Evolutionary conservation across 768 basidiomycete genomes (phyloP).

Genomic region (Cystobasidium ongulense): DNA sequence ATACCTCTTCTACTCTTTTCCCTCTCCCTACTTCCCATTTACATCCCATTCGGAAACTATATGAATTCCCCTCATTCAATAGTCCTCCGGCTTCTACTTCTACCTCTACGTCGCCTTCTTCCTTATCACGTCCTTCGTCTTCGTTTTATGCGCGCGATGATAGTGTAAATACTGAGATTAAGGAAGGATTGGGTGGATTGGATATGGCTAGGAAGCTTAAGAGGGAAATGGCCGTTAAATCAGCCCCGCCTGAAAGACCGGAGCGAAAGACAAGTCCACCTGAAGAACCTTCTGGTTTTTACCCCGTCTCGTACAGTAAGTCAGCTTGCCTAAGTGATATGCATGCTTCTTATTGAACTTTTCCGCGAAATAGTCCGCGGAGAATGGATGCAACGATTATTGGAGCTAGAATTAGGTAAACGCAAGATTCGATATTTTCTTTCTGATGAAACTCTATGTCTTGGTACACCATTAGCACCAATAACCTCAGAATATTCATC

Average conservation of each 20-base stretch:
- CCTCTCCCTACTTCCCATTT: background rate
- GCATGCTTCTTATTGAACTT: background rate
- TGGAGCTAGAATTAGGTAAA: slow-evolving; percentile 1
- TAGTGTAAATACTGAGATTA: background rate
- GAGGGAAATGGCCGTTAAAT: background rate
- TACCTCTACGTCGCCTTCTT: background rate
- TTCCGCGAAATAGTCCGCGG: slow-evolving; percentile 15
- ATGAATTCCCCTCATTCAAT: background rate
- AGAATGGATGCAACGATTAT: slow-evolving; percentile 14
- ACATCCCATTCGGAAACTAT: background rate
- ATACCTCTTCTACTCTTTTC: background rate
- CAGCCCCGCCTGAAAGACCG: background rate
- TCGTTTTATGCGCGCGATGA: background rate
- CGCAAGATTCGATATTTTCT: slow-evolving; percentile 21
- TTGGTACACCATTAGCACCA: slow-evolving; percentile 11
- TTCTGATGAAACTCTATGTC: slow-evolving; percentile 20
- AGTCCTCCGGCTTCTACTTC: background rate
- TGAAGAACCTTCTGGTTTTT: background rate
- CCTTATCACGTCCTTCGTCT: background rate
- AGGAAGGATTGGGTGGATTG: background rate
- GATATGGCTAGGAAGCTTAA: background rate
- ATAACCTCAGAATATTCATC: slow-evolving; percentile 7
- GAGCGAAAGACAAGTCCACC: background rate
- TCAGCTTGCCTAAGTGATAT: no score
- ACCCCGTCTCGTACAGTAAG: slow-evolving; percentile 26